Conservation (phyloP, 768 basidiomycete genomes). For the Trametes maxima region DNA sequence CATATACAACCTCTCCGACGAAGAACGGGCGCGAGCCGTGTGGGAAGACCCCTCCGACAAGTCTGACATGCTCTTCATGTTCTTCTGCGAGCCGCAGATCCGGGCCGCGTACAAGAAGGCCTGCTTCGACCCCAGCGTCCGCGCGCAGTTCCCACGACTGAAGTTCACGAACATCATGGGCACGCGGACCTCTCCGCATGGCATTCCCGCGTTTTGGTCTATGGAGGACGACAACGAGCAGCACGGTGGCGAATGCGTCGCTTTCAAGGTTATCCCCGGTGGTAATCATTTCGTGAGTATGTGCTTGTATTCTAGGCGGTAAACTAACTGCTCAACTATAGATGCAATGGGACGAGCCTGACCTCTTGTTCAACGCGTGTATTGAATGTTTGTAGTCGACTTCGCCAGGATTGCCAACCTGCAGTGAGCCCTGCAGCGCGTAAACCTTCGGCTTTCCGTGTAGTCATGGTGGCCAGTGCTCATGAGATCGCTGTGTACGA, state of each 20-base stretch:
- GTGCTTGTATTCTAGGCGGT: no score
- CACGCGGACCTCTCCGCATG: not conserved
- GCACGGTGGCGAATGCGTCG: constrained; percentile 15
- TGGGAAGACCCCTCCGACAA: no score
- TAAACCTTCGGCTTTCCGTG: no score
- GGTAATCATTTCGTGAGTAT: constrained; percentile 33
- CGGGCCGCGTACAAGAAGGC: constrained; percentile 10
- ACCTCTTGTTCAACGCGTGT: not conserved
- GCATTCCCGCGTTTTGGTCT: constrained; percentile 19
- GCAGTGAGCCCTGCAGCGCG: no score
- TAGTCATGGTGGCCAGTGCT: no score
- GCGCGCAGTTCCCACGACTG: constrained; percentile 13
- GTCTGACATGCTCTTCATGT: constrained; percentile 2
- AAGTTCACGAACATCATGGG: constrained; percentile 2
- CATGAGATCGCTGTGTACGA: no score
- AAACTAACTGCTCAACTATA: not conserved
- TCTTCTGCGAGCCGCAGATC: not conserved
- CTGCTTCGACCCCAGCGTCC: constrained; percentile 8
- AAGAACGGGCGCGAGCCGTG: not conserved
- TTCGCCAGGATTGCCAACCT: no score
- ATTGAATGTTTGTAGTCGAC: no score
- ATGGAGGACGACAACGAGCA: constrained; percentile 24
- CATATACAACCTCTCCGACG: constrained; percentile 6
- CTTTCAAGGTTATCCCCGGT: constrained; percentile 21
- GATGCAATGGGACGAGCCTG: constrained; percentile 3